Conservation (phyloP, 257 asterid species). For the Nicotiana benthamiana region DNA sequence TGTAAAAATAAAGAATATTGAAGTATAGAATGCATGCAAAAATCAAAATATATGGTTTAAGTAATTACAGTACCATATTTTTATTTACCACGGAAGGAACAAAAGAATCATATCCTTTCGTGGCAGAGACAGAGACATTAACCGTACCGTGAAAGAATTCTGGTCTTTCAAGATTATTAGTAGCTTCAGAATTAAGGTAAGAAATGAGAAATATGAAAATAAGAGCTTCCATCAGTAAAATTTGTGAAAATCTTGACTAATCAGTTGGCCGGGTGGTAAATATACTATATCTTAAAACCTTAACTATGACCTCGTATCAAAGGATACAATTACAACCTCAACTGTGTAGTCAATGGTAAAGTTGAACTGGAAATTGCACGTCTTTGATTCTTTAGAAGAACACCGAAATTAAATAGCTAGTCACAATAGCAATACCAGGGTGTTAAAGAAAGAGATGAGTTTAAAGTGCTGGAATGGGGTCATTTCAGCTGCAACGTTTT, state of each 20-base stretch:
- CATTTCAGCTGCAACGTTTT: not conserved
- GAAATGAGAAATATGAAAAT: too few species aligned
- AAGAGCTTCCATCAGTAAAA: too few species aligned
- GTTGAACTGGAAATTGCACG: not conserved
- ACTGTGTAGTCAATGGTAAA: not conserved
- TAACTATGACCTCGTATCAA: too few species aligned
- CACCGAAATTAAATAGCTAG: too few species aligned
- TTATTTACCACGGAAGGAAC: not conserved
- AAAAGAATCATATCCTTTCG: not conserved
- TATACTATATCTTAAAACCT: too few species aligned
- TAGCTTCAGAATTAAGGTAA: too few species aligned
- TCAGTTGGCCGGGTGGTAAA: too few species aligned
- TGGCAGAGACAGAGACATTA: not conserved
- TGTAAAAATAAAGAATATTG: not conserved
- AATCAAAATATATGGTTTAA: not conserved
- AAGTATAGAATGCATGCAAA: not conserved
- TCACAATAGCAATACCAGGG: not conserved
- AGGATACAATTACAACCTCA: too few species aligned
- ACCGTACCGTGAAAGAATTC: not conserved
- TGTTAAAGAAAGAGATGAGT: not conserved
- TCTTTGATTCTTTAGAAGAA: not conserved
- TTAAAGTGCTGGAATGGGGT: not conserved
- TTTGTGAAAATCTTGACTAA: too few species aligned
- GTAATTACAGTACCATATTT: not conserved
- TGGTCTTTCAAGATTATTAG: not conserved